These are phyloP conservation scores for Lumnitzera racemosa DNA, from an alignment of 345 rosid genomes.

Conservation along the genomic window DNA sequence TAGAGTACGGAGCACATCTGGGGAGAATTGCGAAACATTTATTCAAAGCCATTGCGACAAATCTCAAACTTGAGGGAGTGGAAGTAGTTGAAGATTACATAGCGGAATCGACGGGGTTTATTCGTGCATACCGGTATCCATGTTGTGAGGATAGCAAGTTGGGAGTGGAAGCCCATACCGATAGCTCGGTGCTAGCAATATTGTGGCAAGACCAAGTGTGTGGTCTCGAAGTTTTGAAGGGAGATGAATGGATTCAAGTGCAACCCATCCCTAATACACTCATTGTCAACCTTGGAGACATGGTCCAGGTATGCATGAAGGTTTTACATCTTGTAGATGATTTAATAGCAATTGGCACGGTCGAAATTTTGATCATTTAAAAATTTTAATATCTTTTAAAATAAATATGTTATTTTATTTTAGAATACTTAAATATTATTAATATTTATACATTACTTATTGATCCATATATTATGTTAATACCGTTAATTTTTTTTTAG, in stretches of 20 bases:
- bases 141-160: conserved; percentile 11
- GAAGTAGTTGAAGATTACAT: conserved; percentile 20
- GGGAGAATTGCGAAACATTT: conserved; percentile 34
- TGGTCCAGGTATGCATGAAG: conserved; percentile 55
- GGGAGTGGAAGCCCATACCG: conserved; percentile 70
- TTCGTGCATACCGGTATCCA: conserved; percentile 68
- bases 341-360: too few species aligned
- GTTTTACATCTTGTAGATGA: too few species aligned
- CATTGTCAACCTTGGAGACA: conserved; percentile 69
- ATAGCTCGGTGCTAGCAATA: conserved; percentile 73
- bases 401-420: too few species aligned
- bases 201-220: conserved; percentile 45
- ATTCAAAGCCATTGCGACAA: conserved; percentile 38
- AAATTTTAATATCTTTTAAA: too few species aligned
- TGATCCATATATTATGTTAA: too few species aligned
- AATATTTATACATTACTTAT: too few species aligned
- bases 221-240: conserved; percentile 66
- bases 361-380: too few species aligned
- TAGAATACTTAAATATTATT: too few species aligned
- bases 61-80: conserved; percentile 32
- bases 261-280: conserved; percentile 43
- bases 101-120: conserved; percentile 42
- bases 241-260: conserved; percentile 44
- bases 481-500: too few species aligned
- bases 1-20: conserved; percentile 66